Evolutionary conservation across 331 rosid genomes (phyloP), one percentile per base, ranked within the genome.

Genomic region (Quercus tomentella): DNA sequence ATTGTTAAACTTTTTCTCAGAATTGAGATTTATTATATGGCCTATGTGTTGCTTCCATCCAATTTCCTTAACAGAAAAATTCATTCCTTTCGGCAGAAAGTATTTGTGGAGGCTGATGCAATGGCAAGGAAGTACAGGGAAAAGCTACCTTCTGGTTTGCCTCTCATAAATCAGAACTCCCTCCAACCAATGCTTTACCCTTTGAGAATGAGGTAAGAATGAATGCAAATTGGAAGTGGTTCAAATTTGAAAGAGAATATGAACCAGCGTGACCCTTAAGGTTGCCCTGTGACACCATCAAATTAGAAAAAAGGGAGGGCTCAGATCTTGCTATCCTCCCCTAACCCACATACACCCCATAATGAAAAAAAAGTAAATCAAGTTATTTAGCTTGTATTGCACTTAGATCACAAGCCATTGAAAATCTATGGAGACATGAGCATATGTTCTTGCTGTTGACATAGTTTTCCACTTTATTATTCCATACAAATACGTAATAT

Each of bases 51-150:
- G 55, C 77, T 43, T 83, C 28, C 28, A 26, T 26, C 28, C 28
- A 26, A 26, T 2, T 2, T 26, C 74, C n/a, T 28, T 58, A 45
- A 6, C 74, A 69, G 54, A 45, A 71, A 30, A n/a, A 63, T 68
- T 56, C 33, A 73, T 63, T 57, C 74, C 72, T 70, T 76, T 26
- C 6, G 41, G 28, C 86, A 92, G 98, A 88, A 77, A 85, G 92
- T 93, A 28, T 86, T 76, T 82, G n/a, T 68, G 2, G 98, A 93
- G 82, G 96, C 97, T 31, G 87, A 88, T 71, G 52, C 78, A 82
- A 94, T 94, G 97, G 96, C 92, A 23, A 87, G 82, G 86, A 89
- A 85, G 82, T 91, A 90, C 74, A 88, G 89, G 88, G 82, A 81
- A 84, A 89, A 89, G 82, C 86, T 90, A 72, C 89, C 91, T 25